Percentiles rank a stretch among this genome's conserved stretches.
Evolutionary conservation across 2,329 filamentous ascomycete genomes (phyloP).

Genomic region (Nigrospora oryzae): DNA sequence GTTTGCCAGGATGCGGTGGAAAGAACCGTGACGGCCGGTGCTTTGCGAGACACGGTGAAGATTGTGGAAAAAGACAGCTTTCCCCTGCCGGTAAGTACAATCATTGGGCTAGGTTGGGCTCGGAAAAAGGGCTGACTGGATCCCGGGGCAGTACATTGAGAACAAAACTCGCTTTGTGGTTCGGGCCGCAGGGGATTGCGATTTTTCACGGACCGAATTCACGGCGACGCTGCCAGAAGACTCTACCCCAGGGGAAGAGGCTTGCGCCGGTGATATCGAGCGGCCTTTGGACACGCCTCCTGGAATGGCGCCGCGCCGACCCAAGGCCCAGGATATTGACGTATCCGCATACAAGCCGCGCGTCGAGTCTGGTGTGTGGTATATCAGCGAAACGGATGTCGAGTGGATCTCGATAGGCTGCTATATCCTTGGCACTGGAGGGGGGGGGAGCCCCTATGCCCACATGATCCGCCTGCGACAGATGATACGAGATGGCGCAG

Average conservation of each 20-base stretch:
- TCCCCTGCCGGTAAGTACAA: conserved; percentile 35
- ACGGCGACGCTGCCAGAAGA: conserved; percentile 6
- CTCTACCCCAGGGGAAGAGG: too few relatives aligned
- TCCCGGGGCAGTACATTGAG: conserved; percentile 30
- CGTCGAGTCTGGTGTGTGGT: conserved; percentile 44
- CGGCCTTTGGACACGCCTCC: too few relatives aligned
- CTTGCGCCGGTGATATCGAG: too few relatives aligned
- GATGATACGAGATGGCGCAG: conserved; percentile 39
- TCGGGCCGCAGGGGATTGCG: conserved; percentile 50
- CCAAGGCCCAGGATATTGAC: conserved; percentile 13
- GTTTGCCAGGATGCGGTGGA: conserved; percentile 32
- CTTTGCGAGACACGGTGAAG: conserved; percentile 30
- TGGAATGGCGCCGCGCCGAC: neutral
- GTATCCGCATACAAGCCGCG: conserved; percentile 36
- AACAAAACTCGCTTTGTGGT: conserved; percentile 50
- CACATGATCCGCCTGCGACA: conserved; percentile 41
- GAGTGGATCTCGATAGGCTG: conserved; percentile 48
- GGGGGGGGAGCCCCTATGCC: conserved; percentile 47
- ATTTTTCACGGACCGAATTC: conserved; percentile 27
- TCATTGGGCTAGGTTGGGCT: neutral
- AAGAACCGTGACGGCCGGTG: conserved; percentile 35
- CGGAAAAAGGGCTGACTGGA: neutral
- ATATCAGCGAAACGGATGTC: conserved; percentile 48
- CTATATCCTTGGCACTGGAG: conserved; percentile 53
- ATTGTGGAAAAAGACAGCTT: conserved; percentile 45